Conservation (phyloP, 1,139 yeast genomes). For the Debaryomycetaceae sp. region DNA sequence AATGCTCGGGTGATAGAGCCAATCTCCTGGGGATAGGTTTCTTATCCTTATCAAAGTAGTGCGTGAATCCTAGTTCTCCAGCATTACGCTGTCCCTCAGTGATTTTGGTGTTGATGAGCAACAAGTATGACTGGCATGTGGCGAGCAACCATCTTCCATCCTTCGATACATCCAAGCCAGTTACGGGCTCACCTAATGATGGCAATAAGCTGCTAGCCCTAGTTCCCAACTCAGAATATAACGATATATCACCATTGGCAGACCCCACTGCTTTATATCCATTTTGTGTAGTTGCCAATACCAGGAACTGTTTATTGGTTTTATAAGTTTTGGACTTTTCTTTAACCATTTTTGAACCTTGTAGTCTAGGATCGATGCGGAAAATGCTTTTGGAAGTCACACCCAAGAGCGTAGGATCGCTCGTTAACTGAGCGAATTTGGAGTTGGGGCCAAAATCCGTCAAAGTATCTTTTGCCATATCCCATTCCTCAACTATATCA, state of each 20-base stretch:
- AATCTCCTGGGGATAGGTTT: constrained; percentile 71
- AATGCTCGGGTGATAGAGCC: constrained; percentile 69
- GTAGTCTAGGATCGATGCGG: constrained; percentile 73
- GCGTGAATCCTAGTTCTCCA: constrained; percentile 63
- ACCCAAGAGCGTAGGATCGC: constrained; percentile 73
- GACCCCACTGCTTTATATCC: constrained; percentile 81
- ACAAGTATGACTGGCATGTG: constrained; percentile 67
- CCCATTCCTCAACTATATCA: constrained; percentile 81
- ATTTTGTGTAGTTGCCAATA: constrained; percentile 66
- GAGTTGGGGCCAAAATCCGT: constrained; percentile 63
- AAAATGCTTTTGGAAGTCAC: constrained; percentile 63
- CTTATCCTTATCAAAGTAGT: constrained; percentile 59
- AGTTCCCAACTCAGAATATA: constrained; percentile 68
- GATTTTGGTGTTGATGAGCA: constrained; percentile 64
- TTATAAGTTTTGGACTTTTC: constrained; percentile 46
- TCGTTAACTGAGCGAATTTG: constrained; percentile 71
- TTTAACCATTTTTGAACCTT: constrained; percentile 50
- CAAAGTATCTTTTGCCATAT: constrained; percentile 42
- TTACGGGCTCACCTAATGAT: constrained; percentile 72
- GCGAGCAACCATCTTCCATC: constrained; percentile 84
- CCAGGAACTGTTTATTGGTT: constrained; percentile 54
- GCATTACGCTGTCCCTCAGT: constrained; percentile 56
- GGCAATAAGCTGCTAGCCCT: constrained; percentile 78
- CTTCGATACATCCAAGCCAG: constrained; percentile 66
- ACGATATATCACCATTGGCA: constrained; percentile 67